Conservation (phyloP, 352 stramenopile species). For the Globisporangium paroecandrum region DNA sequence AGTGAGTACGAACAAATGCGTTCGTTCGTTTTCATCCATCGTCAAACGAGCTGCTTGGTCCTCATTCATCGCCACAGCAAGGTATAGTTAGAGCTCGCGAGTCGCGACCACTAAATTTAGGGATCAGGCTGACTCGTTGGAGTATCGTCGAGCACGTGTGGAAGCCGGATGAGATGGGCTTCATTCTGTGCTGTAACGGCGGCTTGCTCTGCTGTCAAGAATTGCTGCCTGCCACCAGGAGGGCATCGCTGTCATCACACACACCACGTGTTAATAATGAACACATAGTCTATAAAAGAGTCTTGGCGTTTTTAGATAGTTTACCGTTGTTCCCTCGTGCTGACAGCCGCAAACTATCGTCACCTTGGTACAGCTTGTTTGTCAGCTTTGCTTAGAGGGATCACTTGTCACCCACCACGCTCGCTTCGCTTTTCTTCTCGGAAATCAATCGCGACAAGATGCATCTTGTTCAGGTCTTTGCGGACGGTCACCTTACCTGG, state of each 20-base stretch:
- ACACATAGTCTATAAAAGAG: not conserved
- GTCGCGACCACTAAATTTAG: not conserved
- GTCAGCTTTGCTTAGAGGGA: not conserved
- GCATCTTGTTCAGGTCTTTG: conserved; percentile 79
- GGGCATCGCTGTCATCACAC: not conserved
- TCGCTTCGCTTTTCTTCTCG: conserved; percentile 17
- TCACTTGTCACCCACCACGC: not conserved
- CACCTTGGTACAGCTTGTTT: not conserved
- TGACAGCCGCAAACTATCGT: not conserved
- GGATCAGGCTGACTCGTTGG: not conserved
- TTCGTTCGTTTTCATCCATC: not conserved
- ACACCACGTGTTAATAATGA: not conserved
- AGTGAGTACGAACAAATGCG: not conserved
- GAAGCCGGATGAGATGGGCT: not conserved
- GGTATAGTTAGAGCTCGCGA: not conserved
- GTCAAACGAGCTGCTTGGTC: not conserved
- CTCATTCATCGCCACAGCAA: not conserved
- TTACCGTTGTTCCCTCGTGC: not conserved
- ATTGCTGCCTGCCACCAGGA: not conserved
- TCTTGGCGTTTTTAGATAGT: not conserved
- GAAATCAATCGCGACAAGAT: conserved; percentile 66
- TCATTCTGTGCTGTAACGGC: not conserved
- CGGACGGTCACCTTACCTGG: conserved; percentile 53
- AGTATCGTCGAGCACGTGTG: not conserved
- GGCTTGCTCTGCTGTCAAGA: not conserved